Percentiles rank a stretch among this genome's conserved stretches.
phyloP scores from a whole-genome alignment of 75 land plant species.

The Ceratopteris richardii region DNA sequence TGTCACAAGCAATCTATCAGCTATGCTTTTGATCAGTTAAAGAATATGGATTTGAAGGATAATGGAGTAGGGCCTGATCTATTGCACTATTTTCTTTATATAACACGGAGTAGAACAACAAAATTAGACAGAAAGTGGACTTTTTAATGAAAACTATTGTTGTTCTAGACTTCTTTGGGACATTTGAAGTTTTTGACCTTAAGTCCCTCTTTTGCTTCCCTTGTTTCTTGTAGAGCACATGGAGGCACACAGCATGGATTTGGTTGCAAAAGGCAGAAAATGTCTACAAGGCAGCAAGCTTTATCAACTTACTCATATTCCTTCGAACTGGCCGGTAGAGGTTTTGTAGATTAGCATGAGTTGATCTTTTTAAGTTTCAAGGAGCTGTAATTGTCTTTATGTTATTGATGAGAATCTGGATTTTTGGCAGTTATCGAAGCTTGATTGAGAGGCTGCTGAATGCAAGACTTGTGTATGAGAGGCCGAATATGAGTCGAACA shows the following conservation, averaged over 20 bases:
- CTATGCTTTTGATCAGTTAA: no score
- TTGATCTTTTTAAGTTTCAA: no score
- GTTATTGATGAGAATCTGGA: not conserved
- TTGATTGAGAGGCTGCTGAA: slow-evolving; percentile 70
- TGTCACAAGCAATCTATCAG: no score
- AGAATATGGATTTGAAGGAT: no score
- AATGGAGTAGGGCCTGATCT: no score
- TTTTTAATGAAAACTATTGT: no score
- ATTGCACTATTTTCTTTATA: no score
- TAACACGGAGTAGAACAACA: no score
- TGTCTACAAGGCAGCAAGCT: slow-evolving; percentile 67
- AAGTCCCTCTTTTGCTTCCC: no score
- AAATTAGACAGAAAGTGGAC: no score
- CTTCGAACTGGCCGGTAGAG: slow-evolving; percentile 79
- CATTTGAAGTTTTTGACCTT: no score
- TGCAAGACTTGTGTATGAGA: slow-evolving; percentile 85
- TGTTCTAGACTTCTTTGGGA: no score
- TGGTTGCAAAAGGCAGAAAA: slow-evolving; percentile 69
- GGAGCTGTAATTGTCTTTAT: not conserved
- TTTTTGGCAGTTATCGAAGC: slow-evolving; percentile 54
- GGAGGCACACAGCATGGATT: slow-evolving; percentile 63
- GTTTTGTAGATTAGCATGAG: not conserved
- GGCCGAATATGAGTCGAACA: slow-evolving; percentile 85
- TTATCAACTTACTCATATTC: slow-evolving; percentile 63
- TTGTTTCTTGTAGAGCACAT: slow-evolving; percentile 42